Evolutionary conservation across 2,329 filamentous ascomycete genomes (phyloP).

Genomic region (Albifimbria verrucaria): DNA sequence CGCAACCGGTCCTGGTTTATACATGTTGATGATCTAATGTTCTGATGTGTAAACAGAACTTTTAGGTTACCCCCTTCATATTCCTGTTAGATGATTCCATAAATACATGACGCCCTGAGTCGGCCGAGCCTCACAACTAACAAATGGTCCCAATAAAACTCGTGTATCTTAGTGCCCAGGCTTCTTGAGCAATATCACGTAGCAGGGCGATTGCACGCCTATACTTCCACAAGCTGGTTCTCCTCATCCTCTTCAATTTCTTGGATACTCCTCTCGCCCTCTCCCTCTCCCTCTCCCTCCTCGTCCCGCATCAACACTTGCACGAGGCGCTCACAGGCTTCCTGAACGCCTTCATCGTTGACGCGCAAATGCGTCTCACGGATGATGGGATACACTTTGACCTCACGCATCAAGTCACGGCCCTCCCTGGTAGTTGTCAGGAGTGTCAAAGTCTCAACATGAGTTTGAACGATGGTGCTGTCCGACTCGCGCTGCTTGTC

Average conservation of each 20-base stretch:
- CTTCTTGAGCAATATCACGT: too few species aligned
- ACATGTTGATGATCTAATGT: too few species aligned
- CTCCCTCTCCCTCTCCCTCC: slow-evolving; percentile 39
- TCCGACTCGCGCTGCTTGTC: slow-evolving; percentile 86
- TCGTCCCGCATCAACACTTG: slow-evolving; percentile 85
- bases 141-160: too few species aligned
- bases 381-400: slow-evolving; percentile 86
- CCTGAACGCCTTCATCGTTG: slow-evolving; percentile 74
- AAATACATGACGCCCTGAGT: too few species aligned
- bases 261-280: too few species aligned
- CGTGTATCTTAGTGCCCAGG: too few species aligned
- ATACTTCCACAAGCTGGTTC: slow-evolving; percentile 53
- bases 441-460: slow-evolving; percentile 83
- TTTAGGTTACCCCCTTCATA: too few species aligned
- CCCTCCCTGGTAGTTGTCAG: slow-evolving; percentile 75
- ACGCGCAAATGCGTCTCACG: slow-evolving; percentile 80
- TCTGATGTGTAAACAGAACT: too few species aligned
- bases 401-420: slow-evolving; percentile 67
- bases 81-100: too few species aligned
- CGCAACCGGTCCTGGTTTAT: too few species aligned
- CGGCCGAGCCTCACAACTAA: too few species aligned
- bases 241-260: slow-evolving; percentile 49
- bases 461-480: slow-evolving; percentile 72
- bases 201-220: too few species aligned
- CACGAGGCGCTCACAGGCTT: slow-evolving; percentile 84